These are phyloP conservation scores for Xylariaceae sp. DNA, from an alignment of 2,329 filamentous ascomycete species.

Conservation along the genomic window DNA sequence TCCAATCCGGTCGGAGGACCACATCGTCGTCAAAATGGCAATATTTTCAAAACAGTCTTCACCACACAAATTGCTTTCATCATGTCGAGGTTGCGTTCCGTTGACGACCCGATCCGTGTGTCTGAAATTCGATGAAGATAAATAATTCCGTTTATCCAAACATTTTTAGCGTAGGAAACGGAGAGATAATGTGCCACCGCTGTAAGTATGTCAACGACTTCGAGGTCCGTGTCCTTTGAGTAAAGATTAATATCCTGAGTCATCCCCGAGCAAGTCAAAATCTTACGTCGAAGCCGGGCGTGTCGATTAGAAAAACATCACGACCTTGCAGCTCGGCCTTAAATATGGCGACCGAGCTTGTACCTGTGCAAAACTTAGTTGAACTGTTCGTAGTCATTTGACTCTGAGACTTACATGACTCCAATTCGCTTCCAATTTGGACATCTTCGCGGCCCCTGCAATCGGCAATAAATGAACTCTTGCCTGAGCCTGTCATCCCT, in stretches of 20 bases:
- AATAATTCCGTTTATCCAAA: constrained; percentile 7
- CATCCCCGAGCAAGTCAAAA: background rate
- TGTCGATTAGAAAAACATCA: constrained; percentile 8
- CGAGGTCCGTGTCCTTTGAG: constrained; percentile 5
- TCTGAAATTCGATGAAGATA: constrained; percentile 11
- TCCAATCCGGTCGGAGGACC: background rate
- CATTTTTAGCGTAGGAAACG: constrained; percentile 6
- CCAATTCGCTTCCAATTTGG: constrained; percentile 1
- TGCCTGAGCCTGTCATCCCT: constrained; percentile 9
- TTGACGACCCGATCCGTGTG: constrained; percentile 4
- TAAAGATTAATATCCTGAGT: background rate
- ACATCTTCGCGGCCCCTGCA: constrained; percentile 4
- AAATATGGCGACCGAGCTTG: constrained; percentile 7
- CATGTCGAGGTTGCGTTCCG: constrained; percentile 7
- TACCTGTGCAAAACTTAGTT: constrained; percentile 3
- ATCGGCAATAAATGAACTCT: constrained; percentile 6
- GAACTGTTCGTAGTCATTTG: background rate
- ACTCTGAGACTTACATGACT: constrained; percentile 1
- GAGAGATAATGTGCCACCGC: constrained; percentile 9
- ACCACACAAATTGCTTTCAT: constrained; percentile 7
- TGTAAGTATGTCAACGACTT: constrained; percentile 6
- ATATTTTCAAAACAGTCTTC: constrained; percentile 8
- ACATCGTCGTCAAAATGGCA: constrained; percentile 6
- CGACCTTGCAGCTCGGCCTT: background rate
- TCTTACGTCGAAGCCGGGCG: constrained; percentile 9